Base-by-base conservation (phyloP, 495 filamentous ascomycete genomes). In the Apiosordaria backusii region DNA sequence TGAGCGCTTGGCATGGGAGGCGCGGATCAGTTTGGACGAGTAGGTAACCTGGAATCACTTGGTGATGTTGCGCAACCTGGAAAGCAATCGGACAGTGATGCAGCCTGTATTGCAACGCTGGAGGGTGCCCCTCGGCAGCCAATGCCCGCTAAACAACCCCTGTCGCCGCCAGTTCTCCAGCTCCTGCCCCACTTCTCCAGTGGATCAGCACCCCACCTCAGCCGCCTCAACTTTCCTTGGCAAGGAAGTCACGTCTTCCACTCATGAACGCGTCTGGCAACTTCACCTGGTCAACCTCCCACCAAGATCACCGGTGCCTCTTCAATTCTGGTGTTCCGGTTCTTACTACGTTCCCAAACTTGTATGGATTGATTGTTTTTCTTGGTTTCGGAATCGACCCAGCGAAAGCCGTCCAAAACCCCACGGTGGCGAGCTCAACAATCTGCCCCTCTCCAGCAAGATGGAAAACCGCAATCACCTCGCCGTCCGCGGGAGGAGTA, bases 381-480 rank as follows among this genome's bases (percentile, higher is more conserved):
- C n/a, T n/a, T n/a, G n/a, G n/a, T n/a, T n/a, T n/a, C n/a, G n/a
- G n/a, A n/a, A n/a, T n/a, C n/a, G n/a, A n/a, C n/a, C n/a, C n/a
- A n/a, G n/a, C n/a, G n/a, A n/a, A n/a, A n/a, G n/a, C n/a, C n/a
- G n/a, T n/a, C n/a, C n/a, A n/a, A n/a, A n/a, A n/a, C n/a, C n/a
- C n/a, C n/a, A n/a, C n/a, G n/a, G n/a, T n/a, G n/a, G n/a, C n/a
- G n/a, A 10, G 29, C 35, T 45, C 16, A 45, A 35, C 10, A 5
- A 60, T 21, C 57, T 55, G 23, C 52, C 64, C 58, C 18, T 29
- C 54, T 63, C 66, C 53, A 64, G 58, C 18, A 54, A 61, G 21
- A 70, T 67, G 62, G 64, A 58, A 1, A 64, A 65, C 21, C 65
- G 65, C 15, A 57, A 62, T 22, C 64, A 57, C 35, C 62, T 77